These are phyloP conservation scores for Stentor roeselii DNA, from an alignment of 73 alveolate species.

Conservation along the genomic window DNA sequence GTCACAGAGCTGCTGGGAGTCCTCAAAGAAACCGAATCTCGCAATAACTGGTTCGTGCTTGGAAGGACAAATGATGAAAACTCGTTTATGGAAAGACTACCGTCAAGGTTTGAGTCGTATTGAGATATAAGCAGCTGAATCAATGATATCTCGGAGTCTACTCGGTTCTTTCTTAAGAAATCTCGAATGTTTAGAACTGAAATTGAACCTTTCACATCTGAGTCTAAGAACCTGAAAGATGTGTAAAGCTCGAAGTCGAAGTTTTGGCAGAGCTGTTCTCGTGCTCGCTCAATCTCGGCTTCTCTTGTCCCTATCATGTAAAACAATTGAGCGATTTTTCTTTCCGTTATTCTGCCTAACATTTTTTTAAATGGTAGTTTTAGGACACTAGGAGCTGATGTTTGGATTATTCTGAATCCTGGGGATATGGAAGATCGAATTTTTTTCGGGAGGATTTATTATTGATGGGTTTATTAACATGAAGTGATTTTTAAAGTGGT, in stretches of 20 bases:
- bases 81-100: slow-evolving; percentile 32
- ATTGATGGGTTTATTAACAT: no score
- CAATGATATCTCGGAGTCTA: neutral
- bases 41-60: neutral
- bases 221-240: slow-evolving; percentile 52
- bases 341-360: slow-evolving; percentile 43
- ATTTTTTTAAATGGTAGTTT: no score
- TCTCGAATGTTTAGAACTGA: slow-evolving; percentile 29
- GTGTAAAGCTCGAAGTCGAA: slow-evolving; percentile 57
- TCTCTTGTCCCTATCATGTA: slow-evolving; percentile 49
- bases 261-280: slow-evolving; percentile 44
- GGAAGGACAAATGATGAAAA: neutral
- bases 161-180: slow-evolving; percentile 28
- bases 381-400: no score
- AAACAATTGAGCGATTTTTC: slow-evolving; percentile 52
- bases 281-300: slow-evolving; percentile 35
- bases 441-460: no score
- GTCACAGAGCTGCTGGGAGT: slow-evolving; percentile 24
- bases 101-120: slow-evolving; percentile 30
- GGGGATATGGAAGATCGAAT: no score
- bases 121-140: slow-evolving; percentile 16
- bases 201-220: slow-evolving; percentile 23
- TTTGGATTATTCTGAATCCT: no score
- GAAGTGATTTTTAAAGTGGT: no score
- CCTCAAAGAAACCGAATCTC: slow-evolving; percentile 20